phyloP scores from a whole-genome alignment of 169 alveolate genomes.

The Babesia bigemina region DNA sequence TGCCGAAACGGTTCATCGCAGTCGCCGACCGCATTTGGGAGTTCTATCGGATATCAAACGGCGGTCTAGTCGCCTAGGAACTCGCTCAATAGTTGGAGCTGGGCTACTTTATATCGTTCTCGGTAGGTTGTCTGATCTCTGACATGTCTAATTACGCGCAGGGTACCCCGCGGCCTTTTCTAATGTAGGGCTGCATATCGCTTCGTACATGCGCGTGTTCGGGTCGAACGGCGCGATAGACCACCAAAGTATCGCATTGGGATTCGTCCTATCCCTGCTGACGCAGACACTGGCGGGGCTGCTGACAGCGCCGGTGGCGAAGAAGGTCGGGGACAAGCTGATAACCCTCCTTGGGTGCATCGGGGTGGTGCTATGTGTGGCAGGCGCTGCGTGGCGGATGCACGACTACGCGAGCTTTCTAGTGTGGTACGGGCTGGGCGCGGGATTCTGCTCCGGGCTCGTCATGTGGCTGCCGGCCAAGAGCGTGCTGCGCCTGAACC shows the following conservation, averaged over 20 bases:
- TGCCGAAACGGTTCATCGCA: not conserved
- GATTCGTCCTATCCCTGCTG: constrained; percentile 36
- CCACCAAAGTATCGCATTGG: constrained; percentile 18
- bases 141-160: not conserved
- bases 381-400: constrained; percentile 22
- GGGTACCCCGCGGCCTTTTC: constrained; percentile 38
- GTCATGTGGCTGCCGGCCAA: constrained; percentile 53
- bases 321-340: constrained; percentile 12
- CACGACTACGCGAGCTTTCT: constrained; percentile 26
- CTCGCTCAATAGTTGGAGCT: constrained; percentile 30
- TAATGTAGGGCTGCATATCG: constrained; percentile 65
- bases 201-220: constrained; percentile 70
- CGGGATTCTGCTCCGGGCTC: constrained; percentile 55
- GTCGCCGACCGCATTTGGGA: not conserved
- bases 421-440: constrained; percentile 41
- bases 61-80: not conserved
- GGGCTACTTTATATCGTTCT: constrained; percentile 41
- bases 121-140: constrained; percentile 14
- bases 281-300: constrained; percentile 58
- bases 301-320: constrained; percentile 26
- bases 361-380: constrained; percentile 19
- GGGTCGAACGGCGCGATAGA: constrained; percentile 37
- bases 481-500: constrained; percentile 43
- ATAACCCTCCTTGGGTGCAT: constrained; percentile 26
- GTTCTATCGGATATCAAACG: not conserved